phyloP scores from a whole-genome alignment of 2,329 filamentous ascomycete genomes.

The Laburnicola sp. region DNA sequence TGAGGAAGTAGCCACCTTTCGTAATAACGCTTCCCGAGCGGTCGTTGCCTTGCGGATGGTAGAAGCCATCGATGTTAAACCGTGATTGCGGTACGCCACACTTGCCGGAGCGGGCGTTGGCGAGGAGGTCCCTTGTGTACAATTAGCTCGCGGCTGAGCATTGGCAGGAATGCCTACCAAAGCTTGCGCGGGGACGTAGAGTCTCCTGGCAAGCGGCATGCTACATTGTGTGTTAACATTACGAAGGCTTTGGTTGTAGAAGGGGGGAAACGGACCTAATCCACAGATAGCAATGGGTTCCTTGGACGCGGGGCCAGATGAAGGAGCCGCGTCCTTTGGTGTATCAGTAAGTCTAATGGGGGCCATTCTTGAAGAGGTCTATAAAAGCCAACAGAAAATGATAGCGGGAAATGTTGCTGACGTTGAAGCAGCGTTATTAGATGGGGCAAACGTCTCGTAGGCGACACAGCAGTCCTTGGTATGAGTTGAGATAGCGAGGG shows the following conservation, averaged over 20 bases:
- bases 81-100: background rate
- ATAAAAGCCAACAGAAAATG: too few species aligned
- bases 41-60: slow-evolving; percentile 2
- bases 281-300: slow-evolving; percentile 4
- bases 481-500: too few species aligned
- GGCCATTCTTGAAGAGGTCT: background rate
- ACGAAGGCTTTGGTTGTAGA: too few species aligned
- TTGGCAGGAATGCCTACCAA: too few species aligned
- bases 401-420: too few species aligned
- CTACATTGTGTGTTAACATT: background rate
- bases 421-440: too few species aligned
- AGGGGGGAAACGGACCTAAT: background rate
- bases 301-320: background rate
- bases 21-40: background rate
- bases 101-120: background rate
- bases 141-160: too few species aligned
- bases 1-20: slow-evolving; percentile 2
- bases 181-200: background rate
- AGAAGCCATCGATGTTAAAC: slow-evolving; percentile 5
- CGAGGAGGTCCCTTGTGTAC: background rate
- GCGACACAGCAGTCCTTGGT: too few species aligned
- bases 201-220: slow-evolving; percentile 4
- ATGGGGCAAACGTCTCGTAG: too few species aligned
- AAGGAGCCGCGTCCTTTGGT: background rate
- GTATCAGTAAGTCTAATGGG: background rate